A percentile compares a stretch with the other conserved stretches of the same genome.
Conservation (phyloP, 306 rosid species). For the Adenanthera pavonina region DNA sequence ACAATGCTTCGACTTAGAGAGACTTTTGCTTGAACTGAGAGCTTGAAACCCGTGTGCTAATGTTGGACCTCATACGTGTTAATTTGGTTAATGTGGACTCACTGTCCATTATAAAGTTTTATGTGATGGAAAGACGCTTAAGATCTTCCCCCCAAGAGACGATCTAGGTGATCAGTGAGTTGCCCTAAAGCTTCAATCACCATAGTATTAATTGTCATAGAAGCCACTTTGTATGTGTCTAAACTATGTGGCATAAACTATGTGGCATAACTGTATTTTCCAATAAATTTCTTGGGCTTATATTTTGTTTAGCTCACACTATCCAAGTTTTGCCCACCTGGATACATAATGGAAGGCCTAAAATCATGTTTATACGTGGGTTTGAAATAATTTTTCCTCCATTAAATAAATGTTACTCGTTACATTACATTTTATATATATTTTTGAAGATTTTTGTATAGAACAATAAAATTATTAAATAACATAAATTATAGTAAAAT, state of each 20-base stretch:
- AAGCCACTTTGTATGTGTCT: background rate
- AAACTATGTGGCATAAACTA: background rate
- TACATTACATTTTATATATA: too few species aligned
- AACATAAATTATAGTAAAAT: too few species aligned
- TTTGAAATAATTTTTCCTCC: too few species aligned
- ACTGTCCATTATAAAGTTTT: background rate
- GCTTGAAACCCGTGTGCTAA: background rate
- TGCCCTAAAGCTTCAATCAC: background rate
- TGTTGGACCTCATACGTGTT: background rate
- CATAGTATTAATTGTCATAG: background rate
- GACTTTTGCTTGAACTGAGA: background rate
- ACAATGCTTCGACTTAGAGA: background rate
- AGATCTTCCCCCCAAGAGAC: background rate
- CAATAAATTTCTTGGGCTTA: slow-evolving; percentile 1
- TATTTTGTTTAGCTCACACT: background rate
- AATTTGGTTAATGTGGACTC: background rate
- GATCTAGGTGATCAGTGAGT: background rate
- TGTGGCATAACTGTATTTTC: background rate
- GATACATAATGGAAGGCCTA: too few species aligned
- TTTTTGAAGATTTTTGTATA: too few species aligned
- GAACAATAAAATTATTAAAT: too few species aligned
- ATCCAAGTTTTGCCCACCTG: too few species aligned
- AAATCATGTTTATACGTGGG: too few species aligned
- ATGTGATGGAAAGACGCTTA: too few species aligned
- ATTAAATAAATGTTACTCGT: too few species aligned